Conservation (phyloP, 2,329 filamentous ascomycete species). For the Kalmusia sp. region DNA sequence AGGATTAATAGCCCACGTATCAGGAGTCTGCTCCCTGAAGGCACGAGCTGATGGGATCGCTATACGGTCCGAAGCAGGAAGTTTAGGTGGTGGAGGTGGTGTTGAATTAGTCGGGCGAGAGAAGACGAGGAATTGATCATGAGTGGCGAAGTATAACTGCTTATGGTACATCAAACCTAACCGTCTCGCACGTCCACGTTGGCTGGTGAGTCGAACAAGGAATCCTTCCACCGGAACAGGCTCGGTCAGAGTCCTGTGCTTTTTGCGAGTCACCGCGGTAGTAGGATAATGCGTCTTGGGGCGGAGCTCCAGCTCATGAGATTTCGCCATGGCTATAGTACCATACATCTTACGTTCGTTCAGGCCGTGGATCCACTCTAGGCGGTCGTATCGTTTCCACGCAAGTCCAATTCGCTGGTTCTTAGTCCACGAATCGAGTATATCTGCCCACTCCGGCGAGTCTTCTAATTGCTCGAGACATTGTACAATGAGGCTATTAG, state of each 20-base stretch:
- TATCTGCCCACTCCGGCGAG: constrained; percentile 64
- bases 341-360: constrained; percentile 75
- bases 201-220: constrained; percentile 68
- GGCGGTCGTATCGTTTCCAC: constrained; percentile 72
- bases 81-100: constrained; percentile 64
- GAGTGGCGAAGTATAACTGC: constrained; percentile 68
- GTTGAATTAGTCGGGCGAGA: constrained; percentile 64
- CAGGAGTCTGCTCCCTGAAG: constrained; percentile 63
- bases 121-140: constrained; percentile 70
- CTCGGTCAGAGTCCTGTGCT: constrained; percentile 58
- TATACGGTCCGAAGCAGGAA: constrained; percentile 52
- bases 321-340: constrained; percentile 70
- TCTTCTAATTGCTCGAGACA: constrained; percentile 66
- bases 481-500: constrained; percentile 61
- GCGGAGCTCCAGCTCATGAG: constrained; percentile 70
- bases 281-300: constrained; percentile 71
- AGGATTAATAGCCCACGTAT: constrained; percentile 68
- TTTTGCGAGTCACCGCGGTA: constrained; percentile 49
- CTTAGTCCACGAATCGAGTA: constrained; percentile 65
- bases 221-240: constrained; percentile 71
- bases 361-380: constrained; percentile 71
- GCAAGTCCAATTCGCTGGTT: constrained; percentile 68
- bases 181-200: constrained; percentile 64
- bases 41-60: constrained; percentile 62
- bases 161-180: constrained; percentile 70